Base-by-base conservation (phyloP, 306 rosid genomes). In the Acacia crassicarpa region DNA sequence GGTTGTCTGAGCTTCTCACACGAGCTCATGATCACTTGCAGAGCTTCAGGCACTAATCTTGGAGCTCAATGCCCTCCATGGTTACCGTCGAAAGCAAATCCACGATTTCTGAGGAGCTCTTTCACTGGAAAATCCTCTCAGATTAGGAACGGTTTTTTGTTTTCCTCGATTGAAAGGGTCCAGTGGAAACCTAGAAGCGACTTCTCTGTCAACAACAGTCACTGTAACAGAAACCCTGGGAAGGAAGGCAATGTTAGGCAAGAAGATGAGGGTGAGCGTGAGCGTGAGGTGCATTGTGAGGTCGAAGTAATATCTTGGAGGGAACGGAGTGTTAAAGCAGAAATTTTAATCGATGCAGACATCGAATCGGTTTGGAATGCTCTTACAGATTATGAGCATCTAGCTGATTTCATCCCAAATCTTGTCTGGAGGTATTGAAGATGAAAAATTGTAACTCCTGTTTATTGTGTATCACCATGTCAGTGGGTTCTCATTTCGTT, bases 391-490 rank as follows among this genome's bases (percentile, higher is more conserved):
- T 95, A 95, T 69, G 99, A 95, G 80, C 93, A 88, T 30, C 93
- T 95, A 3, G 97, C 97, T 32, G 95, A 95, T 79, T 95, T 90
- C 86, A 89, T 95, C 20, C 99, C 99, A 8, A 95, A 95, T 85
- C 97, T 95, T 80, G 92, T 95, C 10, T 93, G 90, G 86, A 92
- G 99, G 98, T 93, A 85, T 2, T 14, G 46, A 27, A 20, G 11
- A 10, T 51, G 27, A 68, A 9, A 68, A 19, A 4, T n/a, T 40
- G 32, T 30, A 63, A 30, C 69, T 25, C 41, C 54, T 33, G 23
- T 35, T 17, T 32, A 53, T 20, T 3, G 35, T 20, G 38, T 11
- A n/a, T 6, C 23, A 58, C 45, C 22, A 27, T 63, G 9, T 27
- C 19, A 30, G 38, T 63, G 20, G 20, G 0, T 75, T 58, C 8